phyloP scores from a whole-genome alignment of 2,329 filamentous ascomycete species.

The Colletotrichum cordylinicola region DNA sequence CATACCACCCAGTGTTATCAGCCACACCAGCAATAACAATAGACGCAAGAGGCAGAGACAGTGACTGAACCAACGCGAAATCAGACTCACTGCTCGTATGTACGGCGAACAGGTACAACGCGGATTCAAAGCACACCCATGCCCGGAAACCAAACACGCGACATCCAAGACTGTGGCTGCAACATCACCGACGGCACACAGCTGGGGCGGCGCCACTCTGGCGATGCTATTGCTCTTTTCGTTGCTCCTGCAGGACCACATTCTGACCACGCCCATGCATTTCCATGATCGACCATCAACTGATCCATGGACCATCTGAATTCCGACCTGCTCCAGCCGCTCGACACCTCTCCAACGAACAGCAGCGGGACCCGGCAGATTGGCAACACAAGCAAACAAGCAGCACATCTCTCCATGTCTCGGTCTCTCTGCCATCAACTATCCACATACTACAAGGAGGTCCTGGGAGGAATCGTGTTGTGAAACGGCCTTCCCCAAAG shows the following conservation, averaged over 20 bases:
- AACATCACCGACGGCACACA: neutral
- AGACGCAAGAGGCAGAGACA: neutral
- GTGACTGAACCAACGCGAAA: neutral
- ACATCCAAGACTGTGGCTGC: neutral
- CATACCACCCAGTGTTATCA: neutral
- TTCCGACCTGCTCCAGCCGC: conserved; percentile 3
- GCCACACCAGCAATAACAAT: neutral
- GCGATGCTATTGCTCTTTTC: neutral
- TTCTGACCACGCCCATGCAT: neutral
- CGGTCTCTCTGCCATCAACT: neutral
- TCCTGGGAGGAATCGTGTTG: neutral
- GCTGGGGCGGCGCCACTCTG: neutral
- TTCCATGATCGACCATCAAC: neutral
- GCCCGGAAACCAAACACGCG: neutral
- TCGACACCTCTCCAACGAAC: neutral
- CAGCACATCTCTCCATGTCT: neutral
- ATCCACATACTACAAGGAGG: neutral
- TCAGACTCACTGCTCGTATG: neutral
- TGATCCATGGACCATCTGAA: neutral
- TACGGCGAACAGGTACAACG: neutral
- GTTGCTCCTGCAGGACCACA: neutral
- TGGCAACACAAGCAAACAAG: conserved; percentile 3
- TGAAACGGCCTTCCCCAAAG: conserved; percentile 5
- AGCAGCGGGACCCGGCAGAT: conserved; percentile 4
- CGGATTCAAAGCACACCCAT: neutral